phyloP scores from a whole-genome alignment of 2,329 filamentous ascomycete species.

The Penicillium hordei region DNA sequence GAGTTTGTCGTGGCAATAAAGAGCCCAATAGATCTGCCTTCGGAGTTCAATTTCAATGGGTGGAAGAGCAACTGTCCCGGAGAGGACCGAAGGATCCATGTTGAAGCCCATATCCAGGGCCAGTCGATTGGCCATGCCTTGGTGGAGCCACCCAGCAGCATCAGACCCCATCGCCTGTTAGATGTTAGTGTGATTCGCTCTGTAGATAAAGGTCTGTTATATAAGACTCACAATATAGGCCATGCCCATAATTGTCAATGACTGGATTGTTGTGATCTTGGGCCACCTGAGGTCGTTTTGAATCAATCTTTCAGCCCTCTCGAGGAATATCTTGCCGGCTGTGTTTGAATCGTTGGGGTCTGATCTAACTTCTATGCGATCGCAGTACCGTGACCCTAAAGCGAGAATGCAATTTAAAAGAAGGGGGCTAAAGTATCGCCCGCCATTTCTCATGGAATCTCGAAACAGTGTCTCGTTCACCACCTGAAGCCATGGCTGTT shows the following conservation, averaged over 20 bases:
- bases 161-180: slow-evolving; percentile 37
- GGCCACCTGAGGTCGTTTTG: slow-evolving; percentile 29
- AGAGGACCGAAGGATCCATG: slow-evolving; percentile 32
- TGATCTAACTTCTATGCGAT: slow-evolving; percentile 32
- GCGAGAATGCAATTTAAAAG: slow-evolving; percentile 39
- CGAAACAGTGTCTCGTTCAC: slow-evolving; percentile 40
- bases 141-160: slow-evolving; percentile 39
- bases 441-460: slow-evolving; percentile 25
- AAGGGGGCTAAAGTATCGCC: slow-evolving; percentile 34
- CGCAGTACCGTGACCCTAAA: slow-evolving; percentile 36
- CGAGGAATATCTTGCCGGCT: slow-evolving; percentile 34
- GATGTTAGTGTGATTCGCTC: background rate
- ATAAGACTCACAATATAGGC: slow-evolving; percentile 28
- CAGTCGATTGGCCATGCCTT: slow-evolving; percentile 41
- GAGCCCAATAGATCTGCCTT: slow-evolving; percentile 40
- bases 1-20: slow-evolving; percentile 40
- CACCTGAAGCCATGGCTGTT: slow-evolving; percentile 40
- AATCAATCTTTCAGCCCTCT: slow-evolving; percentile 27
- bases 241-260: slow-evolving; percentile 33
- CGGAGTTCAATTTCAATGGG: slow-evolving; percentile 33
- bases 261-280: slow-evolving; percentile 41
- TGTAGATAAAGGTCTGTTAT: background rate
- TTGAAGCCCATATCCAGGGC: slow-evolving; percentile 43
- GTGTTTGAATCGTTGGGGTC: slow-evolving; percentile 36
- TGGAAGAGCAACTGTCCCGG: slow-evolving; percentile 26